Evolutionary conservation across 2,329 filamentous ascomycete species (phyloP).

Genomic region (Fusarium goolgardi): DNA sequence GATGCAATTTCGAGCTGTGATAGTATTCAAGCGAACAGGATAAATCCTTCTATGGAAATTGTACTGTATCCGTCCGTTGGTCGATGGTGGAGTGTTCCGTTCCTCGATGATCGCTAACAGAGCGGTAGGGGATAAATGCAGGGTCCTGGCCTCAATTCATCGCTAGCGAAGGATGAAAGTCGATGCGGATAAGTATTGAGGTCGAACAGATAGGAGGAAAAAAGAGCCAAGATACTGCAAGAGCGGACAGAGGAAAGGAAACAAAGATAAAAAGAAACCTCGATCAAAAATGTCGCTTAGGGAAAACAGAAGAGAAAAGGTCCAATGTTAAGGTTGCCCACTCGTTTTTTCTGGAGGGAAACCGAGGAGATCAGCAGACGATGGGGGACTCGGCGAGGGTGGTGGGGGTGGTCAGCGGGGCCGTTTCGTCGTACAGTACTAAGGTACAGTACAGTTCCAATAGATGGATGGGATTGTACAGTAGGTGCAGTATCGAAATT

Average conservation of each 20-base stretch:
- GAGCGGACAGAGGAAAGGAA: constrained; percentile 7
- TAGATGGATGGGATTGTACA: constrained; percentile 10
- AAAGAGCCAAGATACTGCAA: neutral
- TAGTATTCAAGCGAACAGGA: constrained; percentile 1
- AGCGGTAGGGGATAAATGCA: constrained; percentile 20
- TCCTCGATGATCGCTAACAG: constrained; percentile 32
- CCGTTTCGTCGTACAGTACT: constrained; percentile 34
- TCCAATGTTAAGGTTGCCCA: constrained; percentile 27
- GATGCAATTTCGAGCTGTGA: neutral
- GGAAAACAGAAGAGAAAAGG: constrained; percentile 16
- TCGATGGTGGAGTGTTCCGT: constrained; percentile 34
- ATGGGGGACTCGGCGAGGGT: constrained; percentile 37
- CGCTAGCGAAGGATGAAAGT: constrained; percentile 24
- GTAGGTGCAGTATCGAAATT: constrained; percentile 5
- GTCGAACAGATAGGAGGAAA: neutral
- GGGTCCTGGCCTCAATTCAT: constrained; percentile 42
- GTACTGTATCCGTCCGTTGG: constrained; percentile 17
- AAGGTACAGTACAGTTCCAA: constrained; percentile 12
- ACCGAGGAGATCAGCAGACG: constrained; percentile 44
- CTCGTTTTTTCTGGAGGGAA: constrained; percentile 24
- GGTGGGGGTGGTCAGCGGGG: constrained; percentile 44
- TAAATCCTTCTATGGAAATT: constrained; percentile 6
- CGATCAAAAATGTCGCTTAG: constrained; percentile 20
- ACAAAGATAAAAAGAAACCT: constrained; percentile 18
- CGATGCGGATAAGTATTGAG: neutral